Conservation (phyloP, 2,329 filamentous ascomycete species). For the Fusarium virguliforme region DNA sequence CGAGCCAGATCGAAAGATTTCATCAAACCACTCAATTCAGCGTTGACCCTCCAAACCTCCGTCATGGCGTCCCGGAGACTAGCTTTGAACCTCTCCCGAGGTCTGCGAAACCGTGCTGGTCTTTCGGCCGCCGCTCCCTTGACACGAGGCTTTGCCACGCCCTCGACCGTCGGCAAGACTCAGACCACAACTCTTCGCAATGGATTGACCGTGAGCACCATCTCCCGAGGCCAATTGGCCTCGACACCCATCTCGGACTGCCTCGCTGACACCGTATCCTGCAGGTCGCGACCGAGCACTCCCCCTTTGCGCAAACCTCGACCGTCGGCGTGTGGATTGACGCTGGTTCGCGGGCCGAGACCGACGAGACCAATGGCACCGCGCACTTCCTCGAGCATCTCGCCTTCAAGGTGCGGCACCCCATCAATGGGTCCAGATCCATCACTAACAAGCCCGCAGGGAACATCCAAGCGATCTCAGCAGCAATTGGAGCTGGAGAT, state of each 20-base stretch:
- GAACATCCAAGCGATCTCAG: constrained; percentile 93
- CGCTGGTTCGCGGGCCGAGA: constrained; percentile 97
- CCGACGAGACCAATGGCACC: constrained; percentile 98
- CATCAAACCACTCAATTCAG: constrained; percentile 72
- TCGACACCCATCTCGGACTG: constrained; percentile 39
- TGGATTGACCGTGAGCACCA: constrained; percentile 86
- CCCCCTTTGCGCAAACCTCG: constrained; percentile 97
- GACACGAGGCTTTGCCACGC: constrained; percentile 91
- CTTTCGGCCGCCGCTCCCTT: constrained; percentile 83
- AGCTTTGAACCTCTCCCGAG: constrained; percentile 93
- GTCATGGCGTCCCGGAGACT: constrained; percentile 97
- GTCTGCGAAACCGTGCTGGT: constrained; percentile 89
- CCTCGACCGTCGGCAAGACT: constrained; percentile 85
- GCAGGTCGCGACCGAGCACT: constrained; percentile 98
- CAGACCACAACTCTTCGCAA: constrained; percentile 97
- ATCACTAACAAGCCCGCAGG: constrained; percentile 66
- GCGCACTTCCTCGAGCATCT: constrained; percentile 99
- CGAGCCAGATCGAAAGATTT: constrained; percentile 64
- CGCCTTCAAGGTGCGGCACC: constrained; percentile 90
- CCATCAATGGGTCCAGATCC: constrained; percentile 42
- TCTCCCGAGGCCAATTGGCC: constrained; percentile 59
- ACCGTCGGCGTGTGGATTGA: constrained; percentile 99
- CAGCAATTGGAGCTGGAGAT: constrained; percentile 99
- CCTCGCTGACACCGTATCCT: constrained; percentile 47
- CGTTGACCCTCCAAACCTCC: constrained; percentile 66